Conservation (phyloP, 139 green algal species). For the Dunaliella primolecta region DNA sequence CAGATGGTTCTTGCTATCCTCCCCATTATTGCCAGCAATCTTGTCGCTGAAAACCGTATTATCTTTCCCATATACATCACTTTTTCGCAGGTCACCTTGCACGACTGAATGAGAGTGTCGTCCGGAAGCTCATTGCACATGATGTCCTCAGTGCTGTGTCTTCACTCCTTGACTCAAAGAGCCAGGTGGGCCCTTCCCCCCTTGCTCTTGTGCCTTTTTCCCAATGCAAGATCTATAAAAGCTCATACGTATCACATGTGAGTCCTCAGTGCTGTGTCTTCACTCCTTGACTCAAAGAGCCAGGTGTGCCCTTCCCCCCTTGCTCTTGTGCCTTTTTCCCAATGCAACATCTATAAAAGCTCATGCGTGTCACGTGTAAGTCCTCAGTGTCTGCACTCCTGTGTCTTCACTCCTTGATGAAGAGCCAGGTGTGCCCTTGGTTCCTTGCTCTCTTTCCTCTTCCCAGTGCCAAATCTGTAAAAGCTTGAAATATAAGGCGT, state of each 20-base stretch:
- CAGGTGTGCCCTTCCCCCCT: not conserved
- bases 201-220: no score
- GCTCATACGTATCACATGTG: no score
- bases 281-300: conserved; percentile 38
- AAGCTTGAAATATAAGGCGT: conserved; percentile 40
- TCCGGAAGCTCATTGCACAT: conserved; percentile 37
- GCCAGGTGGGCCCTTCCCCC: not conserved
- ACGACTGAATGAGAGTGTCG: not conserved
- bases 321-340: no score
- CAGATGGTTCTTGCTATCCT: no score
- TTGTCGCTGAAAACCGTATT: no score
- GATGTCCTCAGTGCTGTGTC: conserved; percentile 40
- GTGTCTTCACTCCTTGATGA: conserved; percentile 43
- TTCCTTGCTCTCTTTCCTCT: no score
- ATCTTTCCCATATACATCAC: no score
- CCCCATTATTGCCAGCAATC: no score
- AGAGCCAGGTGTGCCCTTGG: not conserved
- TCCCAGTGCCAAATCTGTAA: no score
- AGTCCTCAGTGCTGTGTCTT: conserved; percentile 33
- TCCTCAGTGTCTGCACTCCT: conserved; percentile 26
- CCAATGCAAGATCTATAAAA: no score
- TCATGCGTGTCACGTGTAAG: no score
- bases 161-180: conserved; percentile 38
- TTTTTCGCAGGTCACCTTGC: conserved; percentile 21
- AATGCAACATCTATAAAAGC: no score